Evolutionary conservation across 306 rosid species (phyloP).

Genomic region (Sicyos baderoa): DNA sequence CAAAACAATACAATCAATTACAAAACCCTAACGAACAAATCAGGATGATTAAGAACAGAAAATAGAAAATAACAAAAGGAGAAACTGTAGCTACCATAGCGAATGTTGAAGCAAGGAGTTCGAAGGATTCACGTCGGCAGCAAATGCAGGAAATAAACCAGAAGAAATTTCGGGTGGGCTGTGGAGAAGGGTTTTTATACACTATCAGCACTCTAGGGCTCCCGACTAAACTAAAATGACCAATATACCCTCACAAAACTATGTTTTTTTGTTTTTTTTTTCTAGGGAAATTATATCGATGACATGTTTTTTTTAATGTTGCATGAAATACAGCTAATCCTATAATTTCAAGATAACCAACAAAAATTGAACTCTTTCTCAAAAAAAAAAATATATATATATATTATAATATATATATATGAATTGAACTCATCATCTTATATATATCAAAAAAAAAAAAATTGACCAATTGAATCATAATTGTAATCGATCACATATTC

Average conservation of each 20-base stretch:
- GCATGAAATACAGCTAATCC: no score
- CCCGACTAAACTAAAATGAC: not conserved
- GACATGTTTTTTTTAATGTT: no score
- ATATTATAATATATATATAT: no score
- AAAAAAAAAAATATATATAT: no score
- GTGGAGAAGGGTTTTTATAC: constrained; percentile 1
- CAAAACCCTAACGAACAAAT: not conserved
- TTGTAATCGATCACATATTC: no score
- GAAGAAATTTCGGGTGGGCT: not conserved
- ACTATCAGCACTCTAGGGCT: not conserved
- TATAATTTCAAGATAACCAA: no score
- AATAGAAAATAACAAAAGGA: not conserved
- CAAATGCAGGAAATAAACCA: not conserved
- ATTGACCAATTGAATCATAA: no score
- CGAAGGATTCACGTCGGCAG: not conserved
- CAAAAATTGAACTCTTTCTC: no score
- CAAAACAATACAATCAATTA: not conserved
- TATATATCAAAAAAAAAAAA: no score
- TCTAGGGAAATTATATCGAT: no score
- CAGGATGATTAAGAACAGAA: not conserved
- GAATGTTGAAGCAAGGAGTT: not conserved
- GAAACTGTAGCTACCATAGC: constrained; percentile 8
- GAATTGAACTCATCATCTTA: no score
- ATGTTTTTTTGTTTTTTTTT: no score
- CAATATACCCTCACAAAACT: not conserved